These are phyloP conservation scores for Irpex sp. DNA, from an alignment of 1,284 basidiomycete species.

Conservation along the genomic window DNA sequence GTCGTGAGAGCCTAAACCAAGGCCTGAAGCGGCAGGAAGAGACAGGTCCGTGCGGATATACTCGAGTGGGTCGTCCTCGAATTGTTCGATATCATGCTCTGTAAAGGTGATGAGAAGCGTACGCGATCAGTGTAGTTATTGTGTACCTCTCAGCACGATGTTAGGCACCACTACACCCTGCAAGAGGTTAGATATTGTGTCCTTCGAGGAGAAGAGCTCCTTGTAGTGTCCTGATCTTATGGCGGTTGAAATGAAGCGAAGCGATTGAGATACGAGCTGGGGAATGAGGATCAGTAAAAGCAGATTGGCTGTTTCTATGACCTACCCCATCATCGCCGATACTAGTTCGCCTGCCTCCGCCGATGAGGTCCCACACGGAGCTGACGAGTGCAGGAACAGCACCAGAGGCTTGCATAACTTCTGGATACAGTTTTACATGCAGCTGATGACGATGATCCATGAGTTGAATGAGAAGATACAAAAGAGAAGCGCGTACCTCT, in stretches of 20 bases:
- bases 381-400: constrained; percentile 84
- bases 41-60: constrained; percentile 89
- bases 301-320: constrained; percentile 12
- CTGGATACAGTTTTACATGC: constrained; percentile 89
- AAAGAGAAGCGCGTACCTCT: constrained; percentile 45
- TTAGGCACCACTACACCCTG: constrained; percentile 94
- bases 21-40: constrained; percentile 47
- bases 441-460: constrained; percentile 45
- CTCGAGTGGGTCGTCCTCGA: constrained; percentile 96
- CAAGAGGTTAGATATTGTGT: constrained; percentile 82
- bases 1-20: constrained; percentile 38
- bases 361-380: constrained; percentile 89
- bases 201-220: constrained; percentile 63
- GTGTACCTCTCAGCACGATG: constrained; percentile 70
- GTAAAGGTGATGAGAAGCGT: background rate
- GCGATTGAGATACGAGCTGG: constrained; percentile 89
- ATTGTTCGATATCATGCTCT: constrained; percentile 92
- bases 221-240: constrained; percentile 85
- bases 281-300: background rate
- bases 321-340: constrained; percentile 80
- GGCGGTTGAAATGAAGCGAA: constrained; percentile 90
- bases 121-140: background rate
- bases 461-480: background rate
- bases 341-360: constrained; percentile 64
- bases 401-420: constrained; percentile 69